Conservation (phyloP, 1,139 yeast species). For the Wickerhamiella pararugosa region DNA sequence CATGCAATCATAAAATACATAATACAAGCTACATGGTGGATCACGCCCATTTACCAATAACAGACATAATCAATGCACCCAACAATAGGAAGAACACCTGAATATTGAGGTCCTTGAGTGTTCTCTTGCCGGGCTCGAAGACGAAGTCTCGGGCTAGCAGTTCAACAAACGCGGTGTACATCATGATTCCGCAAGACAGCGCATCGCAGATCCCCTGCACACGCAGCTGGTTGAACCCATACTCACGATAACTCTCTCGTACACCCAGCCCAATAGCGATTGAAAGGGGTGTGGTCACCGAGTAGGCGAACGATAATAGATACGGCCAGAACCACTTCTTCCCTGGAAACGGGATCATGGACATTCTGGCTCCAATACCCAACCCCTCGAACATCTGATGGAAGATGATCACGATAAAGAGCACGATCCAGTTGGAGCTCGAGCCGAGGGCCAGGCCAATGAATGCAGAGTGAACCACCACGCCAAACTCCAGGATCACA, state of each 20-base stretch:
- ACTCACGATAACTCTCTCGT: slow-evolving; percentile 42
- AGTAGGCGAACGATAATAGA: slow-evolving; percentile 42
- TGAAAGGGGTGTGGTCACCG: slow-evolving; percentile 69
- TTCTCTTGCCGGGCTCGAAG: slow-evolving; percentile 26
- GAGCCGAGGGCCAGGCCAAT: slow-evolving; percentile 64
- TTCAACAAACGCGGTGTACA: slow-evolving; percentile 78
- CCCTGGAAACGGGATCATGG: slow-evolving; percentile 54
- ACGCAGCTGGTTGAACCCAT: slow-evolving; percentile 47
- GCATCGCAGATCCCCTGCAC: slow-evolving; percentile 72
- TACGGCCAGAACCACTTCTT: slow-evolving; percentile 38
- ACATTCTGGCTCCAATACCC: slow-evolving; percentile 78
- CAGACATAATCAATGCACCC: slow-evolving; percentile 77
- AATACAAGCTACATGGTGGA: too few species aligned
- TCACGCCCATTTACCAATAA: slow-evolving; percentile 80
- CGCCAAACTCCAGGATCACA: slow-evolving; percentile 61
- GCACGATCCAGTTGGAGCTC: slow-evolving; percentile 56
- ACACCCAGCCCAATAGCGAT: slow-evolving; percentile 82
- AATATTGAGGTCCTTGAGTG: slow-evolving; percentile 3
- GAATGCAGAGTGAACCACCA: slow-evolving; percentile 67
- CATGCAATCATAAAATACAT: too few species aligned
- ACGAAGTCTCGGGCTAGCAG: slow-evolving; percentile 80
- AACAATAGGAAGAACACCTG: slow-evolving; percentile 31
- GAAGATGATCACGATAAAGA: slow-evolving; percentile 70
- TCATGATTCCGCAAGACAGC: slow-evolving; percentile 68
- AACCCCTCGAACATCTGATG: slow-evolving; percentile 91